Evolutionary conservation across 345 rosid species (phyloP), one percentile per base, ranked within the genome.

Genomic region (Salix viminalis): DNA sequence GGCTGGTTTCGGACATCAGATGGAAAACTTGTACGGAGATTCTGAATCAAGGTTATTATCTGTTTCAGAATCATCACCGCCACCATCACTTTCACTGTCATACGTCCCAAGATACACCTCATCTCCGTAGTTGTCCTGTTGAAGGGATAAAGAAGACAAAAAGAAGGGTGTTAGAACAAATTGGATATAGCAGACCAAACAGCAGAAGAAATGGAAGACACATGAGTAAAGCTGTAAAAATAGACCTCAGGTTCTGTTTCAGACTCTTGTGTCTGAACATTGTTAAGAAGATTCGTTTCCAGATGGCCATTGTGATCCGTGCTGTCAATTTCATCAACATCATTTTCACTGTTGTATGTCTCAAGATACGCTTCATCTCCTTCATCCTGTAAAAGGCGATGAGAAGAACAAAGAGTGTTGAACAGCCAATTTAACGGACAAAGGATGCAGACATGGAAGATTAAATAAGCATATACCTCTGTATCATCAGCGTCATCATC

Each of bases 401-500:
- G 48, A 3, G 19, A 69, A 3, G 19, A 69, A 3, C 28, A 30
- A 46, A 52, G 9, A 62, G 72, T 65, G 36, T 9, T 56, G 65
- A 67, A 70, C 54, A 23, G 37, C 32, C 56, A 21, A 70, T 34
- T 61, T 56, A 76, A 46, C 42, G 7, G 19, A 39, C 30, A 80
- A 36, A 42, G 30, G 42, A 32, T 21, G 46, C 19, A 74, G 28
- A 15, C 34, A n/a, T 16, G 62, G 74, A 56, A 65, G n/a, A 65
- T 75, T 41, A 60, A 72, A 42, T 65, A 66, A 54, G 28, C 39
- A 54, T 58, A 52, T 67, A 85, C 91, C 87, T 87, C 90, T 0
- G 77, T 79, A 52, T 87, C 92, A 37, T 91, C 50, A 0, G 5
- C 91, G 69, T 69, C 82, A 5, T 88, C 89, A 62, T 88, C 94